phyloP scores from a whole-genome alignment of 1,139 yeast species.

The Torulaspora globosa region DNA sequence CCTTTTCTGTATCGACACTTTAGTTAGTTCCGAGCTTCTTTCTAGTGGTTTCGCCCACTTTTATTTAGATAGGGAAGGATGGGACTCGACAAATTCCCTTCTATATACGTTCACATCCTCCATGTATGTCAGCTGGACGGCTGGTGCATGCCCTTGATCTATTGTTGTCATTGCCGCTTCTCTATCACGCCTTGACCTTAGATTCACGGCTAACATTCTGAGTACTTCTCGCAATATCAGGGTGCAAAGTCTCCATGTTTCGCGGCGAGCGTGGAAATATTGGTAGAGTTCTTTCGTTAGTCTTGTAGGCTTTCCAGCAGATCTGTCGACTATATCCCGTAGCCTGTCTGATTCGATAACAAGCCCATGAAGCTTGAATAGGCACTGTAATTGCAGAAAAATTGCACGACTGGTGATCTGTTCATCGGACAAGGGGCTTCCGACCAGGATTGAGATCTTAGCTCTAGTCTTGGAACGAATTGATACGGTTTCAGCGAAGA shows the following conservation, averaged over 20 bases:
- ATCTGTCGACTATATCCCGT: slow-evolving; percentile 37
- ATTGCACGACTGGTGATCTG: slow-evolving; percentile 38
- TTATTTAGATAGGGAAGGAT: background rate
- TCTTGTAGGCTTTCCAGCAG: slow-evolving; percentile 39
- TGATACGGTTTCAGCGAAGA: slow-evolving; percentile 40
- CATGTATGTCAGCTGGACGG: slow-evolving; percentile 9
- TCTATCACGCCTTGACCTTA: background rate
- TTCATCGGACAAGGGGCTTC: slow-evolving; percentile 37
- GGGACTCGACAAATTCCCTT: background rate
- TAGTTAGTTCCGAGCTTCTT: background rate
- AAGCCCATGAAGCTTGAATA: slow-evolving; percentile 44
- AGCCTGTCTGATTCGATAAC: slow-evolving; percentile 41
- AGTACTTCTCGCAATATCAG: slow-evolving; percentile 37
- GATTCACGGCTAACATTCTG: slow-evolving; percentile 17
- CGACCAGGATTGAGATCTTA: slow-evolving; percentile 41
- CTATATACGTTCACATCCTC: slow-evolving; percentile 9
- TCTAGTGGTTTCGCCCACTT: no score
- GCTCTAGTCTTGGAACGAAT: slow-evolving; percentile 40
- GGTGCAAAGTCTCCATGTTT: slow-evolving; percentile 38
- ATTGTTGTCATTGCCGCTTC: background rate
- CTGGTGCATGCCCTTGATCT: slow-evolving; percentile 7
- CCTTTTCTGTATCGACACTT: background rate
- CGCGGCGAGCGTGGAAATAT: slow-evolving; percentile 41
- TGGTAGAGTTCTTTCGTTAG: slow-evolving; percentile 41
- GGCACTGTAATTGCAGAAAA: slow-evolving; percentile 41